Evolutionary conservation across 164 flowering plant species (phyloP).

Genomic region (Nymphaea colorata): DNA sequence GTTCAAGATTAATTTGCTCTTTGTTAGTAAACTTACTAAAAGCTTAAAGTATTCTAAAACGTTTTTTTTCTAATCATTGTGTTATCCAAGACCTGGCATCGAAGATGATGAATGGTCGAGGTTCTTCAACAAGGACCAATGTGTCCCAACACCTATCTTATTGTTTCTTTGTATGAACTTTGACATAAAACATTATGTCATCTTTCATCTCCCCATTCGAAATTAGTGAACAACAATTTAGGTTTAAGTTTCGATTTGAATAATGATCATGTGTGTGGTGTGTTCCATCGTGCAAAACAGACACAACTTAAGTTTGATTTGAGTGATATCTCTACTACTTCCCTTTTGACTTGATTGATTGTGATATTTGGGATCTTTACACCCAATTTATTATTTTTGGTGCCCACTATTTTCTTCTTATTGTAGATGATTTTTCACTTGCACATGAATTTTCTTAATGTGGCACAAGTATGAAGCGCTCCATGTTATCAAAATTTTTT

Average conservation of each 20-base stretch:
- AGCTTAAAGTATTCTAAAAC: background rate
- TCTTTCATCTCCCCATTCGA: background rate
- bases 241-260: background rate
- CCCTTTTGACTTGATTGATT: background rate
- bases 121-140: background rate
- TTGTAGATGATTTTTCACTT: constrained; percentile 9
- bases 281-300: constrained; percentile 2
- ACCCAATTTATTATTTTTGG: background rate
- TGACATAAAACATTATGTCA: background rate
- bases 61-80: background rate
- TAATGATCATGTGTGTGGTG: background rate
- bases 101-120: background rate
- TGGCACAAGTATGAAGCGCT: constrained; percentile 1
- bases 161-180: background rate
- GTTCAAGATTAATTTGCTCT: background rate
- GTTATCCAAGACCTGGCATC: background rate
- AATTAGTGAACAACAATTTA: background rate
- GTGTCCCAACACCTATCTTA: background rate
- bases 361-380: background rate
- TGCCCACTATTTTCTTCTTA: background rate
- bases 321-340: background rate
- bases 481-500: background rate
- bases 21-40: background rate
- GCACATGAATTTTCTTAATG: constrained; percentile 10
- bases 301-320: background rate